These are phyloP conservation scores for Fusarium burgessii DNA, from an alignment of 2,329 filamentous ascomycete genomes.

Conservation along the genomic window DNA sequence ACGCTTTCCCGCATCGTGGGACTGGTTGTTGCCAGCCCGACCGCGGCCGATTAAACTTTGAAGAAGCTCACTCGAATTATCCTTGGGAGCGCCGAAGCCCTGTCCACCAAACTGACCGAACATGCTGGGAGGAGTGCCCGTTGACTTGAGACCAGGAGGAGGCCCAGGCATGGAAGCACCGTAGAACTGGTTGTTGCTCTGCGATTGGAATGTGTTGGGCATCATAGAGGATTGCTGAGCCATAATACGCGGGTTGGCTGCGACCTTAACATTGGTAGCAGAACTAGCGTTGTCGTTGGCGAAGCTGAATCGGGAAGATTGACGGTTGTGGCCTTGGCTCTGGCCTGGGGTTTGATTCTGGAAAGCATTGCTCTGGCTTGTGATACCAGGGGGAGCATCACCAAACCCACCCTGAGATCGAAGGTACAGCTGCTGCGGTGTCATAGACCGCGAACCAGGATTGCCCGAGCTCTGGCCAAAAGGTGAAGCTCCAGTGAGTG, in stretches of 20 bases:
- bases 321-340: slow-evolving; percentile 78
- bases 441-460: slow-evolving; percentile 76
- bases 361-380: slow-evolving; percentile 60
- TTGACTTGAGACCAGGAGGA: slow-evolving; percentile 94
- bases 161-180: slow-evolving; percentile 89
- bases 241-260: slow-evolving; percentile 84
- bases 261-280: slow-evolving; percentile 74
- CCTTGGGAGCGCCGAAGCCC: slow-evolving; percentile 78
- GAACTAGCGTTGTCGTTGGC: slow-evolving; percentile 75
- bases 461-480: slow-evolving; percentile 64
- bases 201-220: slow-evolving; percentile 72
- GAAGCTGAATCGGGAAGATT: slow-evolving; percentile 90
- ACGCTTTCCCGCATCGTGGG: slow-evolving; percentile 93
- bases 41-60: slow-evolving; percentile 83
- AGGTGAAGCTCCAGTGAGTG: slow-evolving; percentile 57
- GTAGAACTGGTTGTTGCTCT: slow-evolving; percentile 79
- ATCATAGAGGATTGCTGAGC: slow-evolving; percentile 90
- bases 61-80: slow-evolving; percentile 73
- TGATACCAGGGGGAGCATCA: slow-evolving; percentile 70
- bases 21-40: slow-evolving; percentile 74
- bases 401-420: slow-evolving; percentile 71
- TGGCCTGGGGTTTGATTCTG: slow-evolving; percentile 57
- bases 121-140: slow-evolving; percentile 93
- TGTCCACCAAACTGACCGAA: slow-evolving; percentile 89
- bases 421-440: slow-evolving; percentile 80